phyloP scores from a whole-genome alignment of 331 rosid species.

The Stylosanthes scabra region DNA sequence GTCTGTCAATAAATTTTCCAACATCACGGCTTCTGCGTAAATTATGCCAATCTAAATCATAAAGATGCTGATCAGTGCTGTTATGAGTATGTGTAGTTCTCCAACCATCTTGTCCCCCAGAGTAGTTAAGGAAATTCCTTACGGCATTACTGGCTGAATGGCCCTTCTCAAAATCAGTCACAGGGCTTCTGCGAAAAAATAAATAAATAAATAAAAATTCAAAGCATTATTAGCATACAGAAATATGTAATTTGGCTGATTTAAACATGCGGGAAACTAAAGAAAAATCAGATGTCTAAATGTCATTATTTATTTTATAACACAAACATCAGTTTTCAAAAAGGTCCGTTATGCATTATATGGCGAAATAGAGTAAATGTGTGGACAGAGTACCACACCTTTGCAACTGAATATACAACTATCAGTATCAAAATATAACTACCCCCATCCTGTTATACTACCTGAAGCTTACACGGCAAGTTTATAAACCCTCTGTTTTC shows the following conservation, averaged over 20 bases:
- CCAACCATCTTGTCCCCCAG: slow-evolving; percentile 63
- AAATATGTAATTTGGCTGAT: not conserved
- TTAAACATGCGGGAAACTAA: slow-evolving; percentile 26
- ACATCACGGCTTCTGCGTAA: slow-evolving; percentile 41
- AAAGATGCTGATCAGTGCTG: slow-evolving; percentile 31
- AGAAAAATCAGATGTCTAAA: slow-evolving; percentile 26
- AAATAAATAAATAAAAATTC: slow-evolving; percentile 36
- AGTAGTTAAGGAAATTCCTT: slow-evolving; percentile 43
- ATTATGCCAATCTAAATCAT: slow-evolving; percentile 48
- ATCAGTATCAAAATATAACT: no score
- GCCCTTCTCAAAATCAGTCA: slow-evolving; percentile 45
- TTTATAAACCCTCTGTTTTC: no score
- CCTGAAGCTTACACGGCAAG: no score
- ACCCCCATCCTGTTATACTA: no score
- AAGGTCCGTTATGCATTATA: not conserved
- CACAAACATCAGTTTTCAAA: slow-evolving; percentile 16
- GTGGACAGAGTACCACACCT: no score
- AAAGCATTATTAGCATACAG: slow-evolving; percentile 34
- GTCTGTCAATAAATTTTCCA: slow-evolving; percentile 43
- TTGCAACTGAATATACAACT: no score
- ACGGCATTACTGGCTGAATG: slow-evolving; percentile 34
- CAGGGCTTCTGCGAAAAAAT: slow-evolving; percentile 43
- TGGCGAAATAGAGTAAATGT: not conserved
- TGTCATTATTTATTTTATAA: not conserved
- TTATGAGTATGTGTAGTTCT: slow-evolving; percentile 58